A percentile compares a stretch with the other conserved stretches of the same genome.
phyloP scores from a whole-genome alignment of 1,284 basidiomycete species.

The Tausonia pullulans region DNA sequence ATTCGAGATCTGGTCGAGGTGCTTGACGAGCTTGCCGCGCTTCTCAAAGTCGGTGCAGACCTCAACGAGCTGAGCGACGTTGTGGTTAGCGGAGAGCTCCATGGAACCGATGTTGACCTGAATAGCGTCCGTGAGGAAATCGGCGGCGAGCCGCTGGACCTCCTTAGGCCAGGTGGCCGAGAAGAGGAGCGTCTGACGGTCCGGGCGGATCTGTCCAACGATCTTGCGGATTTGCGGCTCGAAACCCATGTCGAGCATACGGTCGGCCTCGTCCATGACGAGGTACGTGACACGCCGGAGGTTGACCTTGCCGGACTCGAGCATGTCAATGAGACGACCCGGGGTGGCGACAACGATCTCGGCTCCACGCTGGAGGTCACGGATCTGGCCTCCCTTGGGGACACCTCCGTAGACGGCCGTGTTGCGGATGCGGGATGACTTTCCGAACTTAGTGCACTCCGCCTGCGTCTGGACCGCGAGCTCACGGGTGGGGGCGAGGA shows the following conservation, averaged over 20 bases:
- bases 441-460: conserved; percentile 96
- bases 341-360: conserved; percentile 97
- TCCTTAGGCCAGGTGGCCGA: conserved; percentile 99
- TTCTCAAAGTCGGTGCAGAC: conserved; percentile 98
- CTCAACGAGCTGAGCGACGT: conserved; percentile 91
- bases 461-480: conserved; percentile 97
- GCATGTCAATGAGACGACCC: conserved; percentile 89
- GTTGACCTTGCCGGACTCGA: conserved; percentile 93
- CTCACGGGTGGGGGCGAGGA: conserved; percentile 95
- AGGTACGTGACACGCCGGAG: conserved; percentile 91
- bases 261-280: conserved; percentile 91
- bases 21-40: conserved; percentile 88
- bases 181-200: conserved; percentile 93
- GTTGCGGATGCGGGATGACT: conserved; percentile 93
- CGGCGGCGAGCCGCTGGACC: conserved; percentile 93
- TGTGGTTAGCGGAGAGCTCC: conserved; percentile 97
- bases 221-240: conserved; percentile 99
- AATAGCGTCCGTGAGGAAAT: conserved; percentile 91
- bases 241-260: conserved; percentile 98
- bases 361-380: conserved; percentile 90
- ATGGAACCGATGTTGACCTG: conserved; percentile 99
- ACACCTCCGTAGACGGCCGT: conserved; percentile 98
- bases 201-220: conserved; percentile 88
- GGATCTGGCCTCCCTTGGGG: conserved; percentile 95
- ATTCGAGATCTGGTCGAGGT: conserved; percentile 88